These are phyloP conservation scores for Edaphochlamys debaryana DNA, from an alignment of 139 green algal species.

Conservation along the genomic window DNA sequence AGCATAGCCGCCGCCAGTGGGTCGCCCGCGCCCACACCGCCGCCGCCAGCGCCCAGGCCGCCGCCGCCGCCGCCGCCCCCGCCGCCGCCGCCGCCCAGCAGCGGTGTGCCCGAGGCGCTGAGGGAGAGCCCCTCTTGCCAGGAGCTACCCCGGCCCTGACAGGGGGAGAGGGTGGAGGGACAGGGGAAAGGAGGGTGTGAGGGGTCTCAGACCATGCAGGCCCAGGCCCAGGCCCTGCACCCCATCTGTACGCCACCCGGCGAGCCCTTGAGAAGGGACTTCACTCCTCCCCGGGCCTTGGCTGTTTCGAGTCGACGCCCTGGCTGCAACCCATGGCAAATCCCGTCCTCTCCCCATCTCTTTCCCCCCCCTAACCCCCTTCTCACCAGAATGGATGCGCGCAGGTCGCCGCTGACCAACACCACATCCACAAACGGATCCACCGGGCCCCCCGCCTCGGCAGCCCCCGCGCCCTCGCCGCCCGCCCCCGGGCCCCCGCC, in stretches of 20 bases:
- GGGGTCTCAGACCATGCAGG: too few relatives aligned
- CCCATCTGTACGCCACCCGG: too few relatives aligned
- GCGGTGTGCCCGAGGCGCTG: constrained; percentile 40
- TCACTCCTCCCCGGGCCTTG: too few relatives aligned
- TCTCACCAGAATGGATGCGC: constrained; percentile 68
- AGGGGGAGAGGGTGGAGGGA: not conserved
- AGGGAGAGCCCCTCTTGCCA: constrained; percentile 70
- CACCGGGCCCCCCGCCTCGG: constrained; percentile 33
- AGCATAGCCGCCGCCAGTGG: not conserved
- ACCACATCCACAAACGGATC: constrained; percentile 81
- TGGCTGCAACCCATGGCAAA: too few relatives aligned
- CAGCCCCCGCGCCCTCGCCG: too few relatives aligned
- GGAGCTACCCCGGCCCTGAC: constrained; percentile 51
- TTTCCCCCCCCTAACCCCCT: not conserved
- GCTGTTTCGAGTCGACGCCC: too few relatives aligned
- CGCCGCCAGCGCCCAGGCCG: constrained; percentile 32
- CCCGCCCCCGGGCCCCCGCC: too few relatives aligned
- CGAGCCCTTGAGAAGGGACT: too few relatives aligned
- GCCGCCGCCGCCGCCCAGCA: constrained; percentile 14
- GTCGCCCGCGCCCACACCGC: not conserved
- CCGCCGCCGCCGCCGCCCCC: not conserved
- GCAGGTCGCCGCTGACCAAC: constrained; percentile 79
- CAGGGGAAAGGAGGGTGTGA: not conserved
- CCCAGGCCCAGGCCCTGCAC: too few relatives aligned
- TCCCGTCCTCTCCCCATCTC: too few relatives aligned